Conservation (phyloP, 2,329 filamentous ascomycete species). For the Aspergillus uvarum region DNA sequence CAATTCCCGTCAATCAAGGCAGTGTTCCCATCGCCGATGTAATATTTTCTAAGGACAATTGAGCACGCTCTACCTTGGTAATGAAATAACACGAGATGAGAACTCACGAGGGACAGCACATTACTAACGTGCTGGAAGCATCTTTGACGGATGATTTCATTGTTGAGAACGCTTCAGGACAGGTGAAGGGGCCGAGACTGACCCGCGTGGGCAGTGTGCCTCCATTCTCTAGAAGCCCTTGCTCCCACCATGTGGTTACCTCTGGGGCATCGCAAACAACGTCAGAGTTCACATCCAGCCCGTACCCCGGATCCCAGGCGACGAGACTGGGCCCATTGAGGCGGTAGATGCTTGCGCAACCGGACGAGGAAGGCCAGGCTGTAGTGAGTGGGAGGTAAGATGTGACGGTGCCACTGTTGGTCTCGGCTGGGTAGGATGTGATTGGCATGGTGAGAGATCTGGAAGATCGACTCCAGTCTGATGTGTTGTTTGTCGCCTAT, state of each 20-base stretch:
- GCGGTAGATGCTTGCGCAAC: constrained; percentile 8
- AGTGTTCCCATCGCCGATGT: background rate
- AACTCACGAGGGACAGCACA: constrained; percentile 12
- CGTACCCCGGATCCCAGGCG: constrained; percentile 9
- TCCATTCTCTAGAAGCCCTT: background rate
- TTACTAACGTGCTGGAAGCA: constrained; percentile 5
- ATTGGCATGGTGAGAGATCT: too few species aligned
- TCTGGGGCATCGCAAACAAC: constrained; percentile 4
- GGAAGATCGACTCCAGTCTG: too few species aligned
- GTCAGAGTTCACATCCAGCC: constrained; percentile 7
- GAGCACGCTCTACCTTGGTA: accelerated
- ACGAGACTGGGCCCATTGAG: constrained; percentile 7
- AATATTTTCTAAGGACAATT: background rate
- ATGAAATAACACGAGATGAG: too few species aligned
- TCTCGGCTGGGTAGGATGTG: constrained; percentile 3
- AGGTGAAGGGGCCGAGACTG: constrained; percentile 8
- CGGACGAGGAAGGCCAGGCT: constrained; percentile 8
- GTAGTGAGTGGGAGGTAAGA: constrained; percentile 9
- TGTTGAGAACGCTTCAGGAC: constrained; percentile 3
- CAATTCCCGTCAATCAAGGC: background rate
- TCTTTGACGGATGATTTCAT: constrained; percentile 7
- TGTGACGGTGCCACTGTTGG: constrained; percentile 1
- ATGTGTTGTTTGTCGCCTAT: too few species aligned
- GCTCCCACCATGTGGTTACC: constrained; percentile 9
- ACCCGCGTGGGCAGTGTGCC: constrained; percentile 1